Evolutionary conservation across 2,329 filamentous ascomycete genomes (phyloP).

Genomic region (Nemania diffusa): DNA sequence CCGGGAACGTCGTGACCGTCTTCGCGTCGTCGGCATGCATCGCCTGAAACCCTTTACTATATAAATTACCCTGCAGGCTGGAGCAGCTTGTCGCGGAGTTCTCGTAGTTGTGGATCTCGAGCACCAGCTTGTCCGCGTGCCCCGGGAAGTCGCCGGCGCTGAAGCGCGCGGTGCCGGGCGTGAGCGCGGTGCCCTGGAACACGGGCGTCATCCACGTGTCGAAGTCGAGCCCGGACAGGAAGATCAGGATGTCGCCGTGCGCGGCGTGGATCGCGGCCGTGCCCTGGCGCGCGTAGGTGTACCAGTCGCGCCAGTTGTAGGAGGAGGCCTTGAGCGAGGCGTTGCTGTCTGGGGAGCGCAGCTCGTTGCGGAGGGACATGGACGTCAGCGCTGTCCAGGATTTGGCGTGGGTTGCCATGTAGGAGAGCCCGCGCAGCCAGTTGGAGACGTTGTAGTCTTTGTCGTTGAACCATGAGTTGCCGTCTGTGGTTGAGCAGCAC

Average conservation of each 20-base stretch:
- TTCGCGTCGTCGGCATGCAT: slow-evolving; percentile 51
- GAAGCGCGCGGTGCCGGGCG: slow-evolving; percentile 59
- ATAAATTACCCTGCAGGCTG: slow-evolving; percentile 58
- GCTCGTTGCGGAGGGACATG: slow-evolving; percentile 66
- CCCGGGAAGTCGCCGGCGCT: slow-evolving; percentile 58
- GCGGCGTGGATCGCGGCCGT: slow-evolving; percentile 61
- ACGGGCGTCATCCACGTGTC: slow-evolving; percentile 66
- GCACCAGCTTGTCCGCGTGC: slow-evolving; percentile 65
- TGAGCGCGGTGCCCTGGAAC: slow-evolving; percentile 59
- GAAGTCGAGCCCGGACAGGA: slow-evolving; percentile 68
- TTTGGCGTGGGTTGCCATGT: slow-evolving; percentile 68
- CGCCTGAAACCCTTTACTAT: slow-evolving; percentile 64
- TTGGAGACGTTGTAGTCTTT: slow-evolving; percentile 66
- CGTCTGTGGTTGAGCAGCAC: slow-evolving; percentile 66
- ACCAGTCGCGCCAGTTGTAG: slow-evolving; percentile 69
- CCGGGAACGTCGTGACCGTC: slow-evolving; percentile 58
- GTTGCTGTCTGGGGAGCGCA: slow-evolving; percentile 57
- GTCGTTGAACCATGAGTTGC: slow-evolving; percentile 72
- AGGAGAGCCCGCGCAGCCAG: slow-evolving; percentile 69
- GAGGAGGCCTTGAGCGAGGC: slow-evolving; percentile 47
- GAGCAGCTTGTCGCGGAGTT: slow-evolving; percentile 60
- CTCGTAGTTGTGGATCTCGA: slow-evolving; percentile 71
- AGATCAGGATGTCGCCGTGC: slow-evolving; percentile 64
- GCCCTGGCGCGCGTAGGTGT: slow-evolving; percentile 60
- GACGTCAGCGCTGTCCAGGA: slow-evolving; percentile 60